Base-by-base conservation (phyloP, 768 basidiomycete genomes). In the Solioccasus polychromus region DNA sequence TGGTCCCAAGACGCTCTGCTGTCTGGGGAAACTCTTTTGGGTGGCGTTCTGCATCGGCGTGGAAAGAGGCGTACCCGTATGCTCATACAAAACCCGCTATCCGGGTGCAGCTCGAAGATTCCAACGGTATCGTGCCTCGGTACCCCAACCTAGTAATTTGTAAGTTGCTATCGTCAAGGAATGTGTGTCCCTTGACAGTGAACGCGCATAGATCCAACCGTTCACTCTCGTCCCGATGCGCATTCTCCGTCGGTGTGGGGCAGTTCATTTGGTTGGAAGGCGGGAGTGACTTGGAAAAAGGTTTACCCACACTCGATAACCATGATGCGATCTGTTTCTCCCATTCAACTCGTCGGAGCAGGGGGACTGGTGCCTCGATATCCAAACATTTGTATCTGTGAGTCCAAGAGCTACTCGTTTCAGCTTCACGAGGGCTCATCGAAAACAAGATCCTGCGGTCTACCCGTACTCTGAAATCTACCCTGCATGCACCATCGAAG, bases 391-490 rank as follows among this genome's bases (percentile, higher is more conserved):
- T 37, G 22, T 8, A 58, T 61, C 18, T 60, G 58, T 61, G 23
- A 54, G 58, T 58, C 15, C 12, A 1, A n/a, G 32, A 20, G 22
- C 1, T 19, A 24, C 20, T 2, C 14, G 4, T 20, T 39, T 14
- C n/a, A n/a, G 5, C 15, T 25, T 11, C 20, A 26, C 1, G 24
- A 34, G 30, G 28, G 19, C 52, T 58, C 35, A 60, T 31, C 18
- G 24, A 39, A 20, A 11, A 3, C 5, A 43, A 75, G 74, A 76
- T 52, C 68, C 62, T 17, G 47, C 62, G 18, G 52, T 53, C 8
- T 77, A 77, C 51, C 75, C 77, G 12, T 47, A 62, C 51, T 55
- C 71, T 31, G 65, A 68, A 26, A 57, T 75, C 6, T 76, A 76
- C 52, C 75, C 75, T 26, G 18, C 59, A 23, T 42, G 44, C 19